Evolutionary conservation across 148 eudicot species (phyloP).

Genomic region (Amaranthus cruentus): DNA sequence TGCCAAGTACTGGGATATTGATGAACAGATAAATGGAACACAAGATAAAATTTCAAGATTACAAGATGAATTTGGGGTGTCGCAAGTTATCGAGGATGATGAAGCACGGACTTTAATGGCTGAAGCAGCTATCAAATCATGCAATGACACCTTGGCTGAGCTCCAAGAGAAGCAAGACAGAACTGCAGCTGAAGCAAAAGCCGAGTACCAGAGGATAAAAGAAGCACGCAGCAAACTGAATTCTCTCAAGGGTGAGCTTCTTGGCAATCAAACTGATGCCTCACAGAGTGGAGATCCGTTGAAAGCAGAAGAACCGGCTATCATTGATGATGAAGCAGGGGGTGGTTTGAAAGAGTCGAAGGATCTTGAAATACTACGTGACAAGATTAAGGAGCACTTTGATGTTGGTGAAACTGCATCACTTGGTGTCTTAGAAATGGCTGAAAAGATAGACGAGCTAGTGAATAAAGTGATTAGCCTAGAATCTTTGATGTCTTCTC

Average conservation of each 20-base stretch:
- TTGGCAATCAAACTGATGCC: constrained; percentile 16
- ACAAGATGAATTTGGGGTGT: constrained; percentile 74
- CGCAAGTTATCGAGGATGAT: constrained; percentile 61
- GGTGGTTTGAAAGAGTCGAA: constrained; percentile 24
- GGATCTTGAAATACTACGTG: constrained; percentile 35
- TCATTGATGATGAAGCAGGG: constrained; percentile 17
- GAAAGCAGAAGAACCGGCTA: constrained; percentile 7
- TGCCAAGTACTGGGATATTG: constrained; percentile 67
- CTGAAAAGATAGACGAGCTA: constrained; percentile 81
- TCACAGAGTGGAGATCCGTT: constrained; percentile 18
- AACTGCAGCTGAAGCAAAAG: constrained; percentile 44
- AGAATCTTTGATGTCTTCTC: constrained; percentile 71
- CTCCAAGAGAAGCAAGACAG: constrained; percentile 68
- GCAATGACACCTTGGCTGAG: constrained; percentile 56
- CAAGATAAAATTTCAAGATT: constrained; percentile 63
- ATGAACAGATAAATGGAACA: constrained; percentile 51
- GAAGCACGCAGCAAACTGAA: constrained; percentile 47
- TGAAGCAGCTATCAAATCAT: constrained; percentile 73
- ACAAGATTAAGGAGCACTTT: constrained; percentile 45
- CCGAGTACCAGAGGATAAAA: constrained; percentile 49
- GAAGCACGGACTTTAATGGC: constrained; percentile 86
- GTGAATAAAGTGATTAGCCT: constrained; percentile 73
- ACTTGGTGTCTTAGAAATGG: constrained; percentile 56
- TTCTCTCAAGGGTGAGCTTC: constrained; percentile 45
- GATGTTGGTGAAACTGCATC: constrained; percentile 31